Base-by-base conservation (phyloP, 1,284 basidiomycete genomes). In the Cryptococcus sp. region DNA sequence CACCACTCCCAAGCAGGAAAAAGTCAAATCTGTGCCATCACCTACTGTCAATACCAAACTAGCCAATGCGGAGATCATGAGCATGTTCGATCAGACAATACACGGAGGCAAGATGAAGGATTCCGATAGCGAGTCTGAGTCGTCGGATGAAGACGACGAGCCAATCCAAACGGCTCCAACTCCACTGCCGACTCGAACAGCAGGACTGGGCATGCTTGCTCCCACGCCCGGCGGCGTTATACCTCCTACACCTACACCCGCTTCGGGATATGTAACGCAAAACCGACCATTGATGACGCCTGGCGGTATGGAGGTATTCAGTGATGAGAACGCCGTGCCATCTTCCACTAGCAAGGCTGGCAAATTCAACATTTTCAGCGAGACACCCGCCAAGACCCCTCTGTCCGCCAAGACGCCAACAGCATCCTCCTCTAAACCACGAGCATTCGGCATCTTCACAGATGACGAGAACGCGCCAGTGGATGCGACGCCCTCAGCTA, bases 61-160 rank as follows among this genome's bases (percentile, higher is more conserved):
- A 63, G 93, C 93, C 3, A 82, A 94, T 52, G 89, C 85, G n/a
- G 93, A 95, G 73, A 91, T 96, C 41, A 91, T 91, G 79, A 88
- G 87, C 57, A 90, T 96, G 86, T 94, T 92, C 75, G 94, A 95
- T 74, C 78, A 88, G 78, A 91, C 89, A 0, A 83, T 84, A 50
- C 75, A 75, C 45, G 76, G 71, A 16, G 73, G 72, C 53, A 74
- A 81, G 35, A 81, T 84, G 45, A 65, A 66, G 46, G 78, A 78
- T 25, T 79, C 80, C 46, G 81, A 81, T 49, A 81, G 79, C 13
- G 80, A 81, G 8, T 70, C 68, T 11, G 69, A 57, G 17, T 61
- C 61, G 30, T 54, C 52, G n/a, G 72, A 72, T 19, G 72, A 66
- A 16, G 72, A 67, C 42, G 73, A 64, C 54, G 70, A 65, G 13